These are phyloP conservation scores for Rhodamnia argentea DNA, from an alignment of 345 rosid species.

Conservation along the genomic window DNA sequence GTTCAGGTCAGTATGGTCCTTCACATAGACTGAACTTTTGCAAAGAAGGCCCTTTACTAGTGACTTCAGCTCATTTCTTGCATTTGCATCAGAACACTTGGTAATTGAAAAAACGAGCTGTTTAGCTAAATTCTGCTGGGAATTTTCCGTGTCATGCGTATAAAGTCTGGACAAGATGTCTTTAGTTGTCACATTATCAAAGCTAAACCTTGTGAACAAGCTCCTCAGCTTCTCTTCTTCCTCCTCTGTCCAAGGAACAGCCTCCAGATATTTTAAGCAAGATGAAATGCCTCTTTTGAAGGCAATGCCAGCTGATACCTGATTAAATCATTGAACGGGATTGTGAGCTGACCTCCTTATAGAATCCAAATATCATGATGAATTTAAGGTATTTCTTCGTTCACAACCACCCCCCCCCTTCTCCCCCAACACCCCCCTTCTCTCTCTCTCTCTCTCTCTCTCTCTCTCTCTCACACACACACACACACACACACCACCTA, in stretches of 20 bases:
- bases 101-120: constrained; percentile 71
- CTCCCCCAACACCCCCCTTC: background rate
- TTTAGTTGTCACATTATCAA: constrained; percentile 39
- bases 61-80: constrained; percentile 75
- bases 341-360: background rate
- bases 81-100: constrained; percentile 42
- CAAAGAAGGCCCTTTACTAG: constrained; percentile 74
- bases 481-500: too few species aligned
- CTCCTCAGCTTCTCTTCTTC: constrained; percentile 82
- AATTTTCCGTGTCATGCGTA: constrained; percentile 20
- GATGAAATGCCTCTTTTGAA: constrained; percentile 53
- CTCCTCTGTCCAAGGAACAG: constrained; percentile 95
- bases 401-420: background rate
- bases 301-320: constrained; percentile 74
- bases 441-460: too few species aligned
- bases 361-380: background rate
- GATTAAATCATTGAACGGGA: background rate
- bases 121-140: constrained; percentile 45
- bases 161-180: constrained; percentile 63
- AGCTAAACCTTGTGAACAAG: constrained; percentile 40
- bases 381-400: background rate
- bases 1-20: constrained; percentile 54
- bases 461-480: too few species aligned
- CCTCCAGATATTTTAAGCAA: constrained; percentile 80
- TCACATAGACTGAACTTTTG: constrained; percentile 86